phyloP scores from a whole-genome alignment of 2,329 filamentous ascomycete species.

The Diplocarpon mali region DNA sequence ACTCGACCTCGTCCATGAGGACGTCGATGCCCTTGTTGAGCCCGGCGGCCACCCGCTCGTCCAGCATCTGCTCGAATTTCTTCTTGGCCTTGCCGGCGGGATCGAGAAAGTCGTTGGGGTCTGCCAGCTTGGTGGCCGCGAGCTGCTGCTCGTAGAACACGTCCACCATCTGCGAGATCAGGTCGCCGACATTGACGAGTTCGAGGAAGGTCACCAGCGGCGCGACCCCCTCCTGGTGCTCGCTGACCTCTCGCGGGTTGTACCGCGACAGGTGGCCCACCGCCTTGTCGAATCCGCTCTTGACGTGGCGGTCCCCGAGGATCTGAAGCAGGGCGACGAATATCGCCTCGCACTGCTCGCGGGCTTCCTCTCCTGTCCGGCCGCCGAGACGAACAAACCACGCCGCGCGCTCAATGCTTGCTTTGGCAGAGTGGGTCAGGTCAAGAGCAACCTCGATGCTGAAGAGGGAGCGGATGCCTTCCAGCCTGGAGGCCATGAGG shows the following conservation, averaged over 20 bases:
- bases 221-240: slow-evolving; percentile 63
- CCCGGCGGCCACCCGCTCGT: slow-evolving; percentile 90
- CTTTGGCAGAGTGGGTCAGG: slow-evolving; percentile 79
- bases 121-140: slow-evolving; percentile 67
- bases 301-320: slow-evolving; percentile 77
- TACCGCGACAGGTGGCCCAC: slow-evolving; percentile 85
- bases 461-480: slow-evolving; percentile 90
- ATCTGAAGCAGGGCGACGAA: slow-evolving; percentile 79
- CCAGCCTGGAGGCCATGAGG: slow-evolving; percentile 86
- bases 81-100: slow-evolving; percentile 92
- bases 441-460: slow-evolving; percentile 91
- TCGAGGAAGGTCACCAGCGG: slow-evolving; percentile 94
- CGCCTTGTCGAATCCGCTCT: slow-evolving; percentile 86
- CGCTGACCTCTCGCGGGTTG: slow-evolving; percentile 72
- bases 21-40: slow-evolving; percentile 97
- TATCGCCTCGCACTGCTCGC: slow-evolving; percentile 79
- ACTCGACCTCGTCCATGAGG: slow-evolving; percentile 96
- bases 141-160: slow-evolving; percentile 98
- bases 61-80: slow-evolving; percentile 96
- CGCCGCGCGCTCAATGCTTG: slow-evolving; percentile 73
- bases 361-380: slow-evolving; percentile 69
- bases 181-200: slow-evolving; percentile 91
- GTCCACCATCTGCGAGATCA: slow-evolving; percentile 98
- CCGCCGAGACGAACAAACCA: slow-evolving; percentile 73
- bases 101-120: slow-evolving; percentile 90